phyloP scores from a whole-genome alignment of 2,329 filamentous ascomycete species.

The Ophiostoma quercus region DNA sequence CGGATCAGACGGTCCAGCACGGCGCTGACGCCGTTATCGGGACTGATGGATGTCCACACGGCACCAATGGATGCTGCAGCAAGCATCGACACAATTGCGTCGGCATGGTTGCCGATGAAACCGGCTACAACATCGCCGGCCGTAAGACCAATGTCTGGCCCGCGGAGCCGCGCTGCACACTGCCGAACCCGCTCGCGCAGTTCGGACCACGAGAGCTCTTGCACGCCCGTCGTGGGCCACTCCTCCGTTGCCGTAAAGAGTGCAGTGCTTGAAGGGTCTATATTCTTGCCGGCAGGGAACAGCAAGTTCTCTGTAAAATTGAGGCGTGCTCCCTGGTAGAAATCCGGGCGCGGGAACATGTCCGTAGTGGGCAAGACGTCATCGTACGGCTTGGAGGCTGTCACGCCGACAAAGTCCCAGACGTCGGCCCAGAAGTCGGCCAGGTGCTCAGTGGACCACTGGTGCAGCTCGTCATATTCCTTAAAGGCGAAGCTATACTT shows the following conservation, averaged over 20 bases:
- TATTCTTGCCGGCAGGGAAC: constrained; percentile 55
- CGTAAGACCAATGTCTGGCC: constrained; percentile 54
- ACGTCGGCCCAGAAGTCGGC: constrained; percentile 77
- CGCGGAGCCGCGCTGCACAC: constrained; percentile 63
- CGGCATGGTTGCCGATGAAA: constrained; percentile 84
- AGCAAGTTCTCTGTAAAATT: constrained; percentile 97
- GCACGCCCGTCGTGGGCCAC: constrained; percentile 45
- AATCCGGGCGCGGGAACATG: constrained; percentile 82
- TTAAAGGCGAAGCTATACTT: constrained; percentile 59
- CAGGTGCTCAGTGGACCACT: constrained; percentile 77
- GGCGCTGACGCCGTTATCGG: constrained; percentile 85
- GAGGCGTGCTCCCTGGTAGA: constrained; percentile 71
- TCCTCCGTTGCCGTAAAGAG: constrained; percentile 76
- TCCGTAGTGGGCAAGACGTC: constrained; percentile 61
- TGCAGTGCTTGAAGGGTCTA: constrained; percentile 58
- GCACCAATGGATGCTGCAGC: constrained; percentile 76
- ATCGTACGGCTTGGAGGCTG: constrained; percentile 60
- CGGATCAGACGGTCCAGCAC: constrained; percentile 83
- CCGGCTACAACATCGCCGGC: constrained; percentile 56
- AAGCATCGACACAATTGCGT: constrained; percentile 83
- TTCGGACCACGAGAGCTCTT: constrained; percentile 64
- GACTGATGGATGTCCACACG: constrained; percentile 88
- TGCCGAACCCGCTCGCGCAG: constrained; percentile 70
- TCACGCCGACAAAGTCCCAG: constrained; percentile 77
- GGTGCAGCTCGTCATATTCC: constrained; percentile 69